phyloP scores from a whole-genome alignment of 176 grass and related monocot genomes.

The Raddia guianensis region DNA sequence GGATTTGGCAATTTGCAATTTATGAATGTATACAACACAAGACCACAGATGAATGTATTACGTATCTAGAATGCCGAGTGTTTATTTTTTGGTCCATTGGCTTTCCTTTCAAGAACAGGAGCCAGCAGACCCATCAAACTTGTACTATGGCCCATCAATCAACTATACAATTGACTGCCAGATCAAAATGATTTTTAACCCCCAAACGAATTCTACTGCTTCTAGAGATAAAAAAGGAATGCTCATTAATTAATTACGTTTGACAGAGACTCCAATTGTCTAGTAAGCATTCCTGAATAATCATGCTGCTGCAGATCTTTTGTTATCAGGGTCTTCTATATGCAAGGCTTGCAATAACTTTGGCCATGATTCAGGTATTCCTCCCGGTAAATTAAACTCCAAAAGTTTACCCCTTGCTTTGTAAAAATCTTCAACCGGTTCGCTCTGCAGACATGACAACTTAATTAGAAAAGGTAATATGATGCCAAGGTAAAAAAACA shows the following conservation, averaged over 20 bases:
- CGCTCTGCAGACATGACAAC: slow-evolving; percentile 45
- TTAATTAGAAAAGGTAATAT: slow-evolving; percentile 1
- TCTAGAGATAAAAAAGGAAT: slow-evolving; percentile 30
- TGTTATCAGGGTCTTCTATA: slow-evolving; percentile 64
- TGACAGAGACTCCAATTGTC: background rate
- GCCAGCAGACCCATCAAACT: slow-evolving; percentile 9
- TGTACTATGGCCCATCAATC: slow-evolving; percentile 12
- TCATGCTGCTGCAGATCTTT: slow-evolving; percentile 68
- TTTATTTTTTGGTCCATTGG: background rate
- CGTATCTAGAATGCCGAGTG: background rate
- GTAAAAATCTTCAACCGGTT: slow-evolving; percentile 94
- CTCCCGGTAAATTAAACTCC: slow-evolving; percentile 88
- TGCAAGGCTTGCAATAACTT: slow-evolving; percentile 83
- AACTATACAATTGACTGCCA: slow-evolving; percentile 43
- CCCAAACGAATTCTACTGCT: slow-evolving; percentile 18
- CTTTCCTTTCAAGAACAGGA: slow-evolving; percentile 19
- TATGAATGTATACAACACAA: background rate
- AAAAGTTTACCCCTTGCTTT: slow-evolving; percentile 70
- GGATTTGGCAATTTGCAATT: background rate
- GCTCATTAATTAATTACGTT: background rate
- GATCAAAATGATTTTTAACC: slow-evolving; percentile 22
- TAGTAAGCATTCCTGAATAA: slow-evolving; percentile 5
- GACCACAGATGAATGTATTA: background rate
- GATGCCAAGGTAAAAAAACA: background rate
- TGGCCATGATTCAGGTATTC: slow-evolving; percentile 78